These are phyloP conservation scores for Fusarium sp. DNA, from an alignment of 2,329 filamentous ascomycete genomes.

Conservation along the genomic window DNA sequence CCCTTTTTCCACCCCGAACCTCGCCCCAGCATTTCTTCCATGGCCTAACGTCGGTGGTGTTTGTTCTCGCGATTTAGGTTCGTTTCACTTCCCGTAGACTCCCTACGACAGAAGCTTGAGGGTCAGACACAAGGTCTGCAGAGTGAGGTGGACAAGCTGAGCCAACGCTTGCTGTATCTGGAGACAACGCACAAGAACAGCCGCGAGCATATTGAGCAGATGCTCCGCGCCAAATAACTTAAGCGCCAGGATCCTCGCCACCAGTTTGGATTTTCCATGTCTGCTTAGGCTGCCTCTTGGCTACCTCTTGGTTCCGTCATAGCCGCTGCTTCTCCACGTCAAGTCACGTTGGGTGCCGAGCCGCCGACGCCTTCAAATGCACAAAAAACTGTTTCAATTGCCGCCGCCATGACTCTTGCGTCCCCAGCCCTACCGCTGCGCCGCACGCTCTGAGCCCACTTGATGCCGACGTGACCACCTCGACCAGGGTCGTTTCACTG, in stretches of 20 bases:
- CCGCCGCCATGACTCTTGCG: neutral
- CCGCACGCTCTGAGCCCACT: slow-evolving; percentile 4
- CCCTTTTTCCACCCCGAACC: neutral
- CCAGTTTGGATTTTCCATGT: neutral
- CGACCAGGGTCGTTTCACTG: slow-evolving; percentile 2
- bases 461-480: neutral
- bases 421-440: slow-evolving; percentile 20
- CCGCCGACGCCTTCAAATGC: neutral
- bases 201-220: slow-evolving; percentile 88
- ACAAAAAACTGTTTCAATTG: slow-evolving; percentile 23
- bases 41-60: slow-evolving; percentile 4
- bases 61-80: slow-evolving; percentile 71
- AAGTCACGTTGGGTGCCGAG: neutral
- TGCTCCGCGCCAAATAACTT: slow-evolving; percentile 68
- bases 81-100: slow-evolving; percentile 77
- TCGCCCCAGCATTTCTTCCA: neutral
- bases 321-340: neutral
- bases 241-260: neutral
- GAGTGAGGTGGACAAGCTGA: slow-evolving; percentile 80
- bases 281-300: neutral
- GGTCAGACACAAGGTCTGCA: slow-evolving; percentile 80
- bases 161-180: slow-evolving; percentile 91
- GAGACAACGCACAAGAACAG: slow-evolving; percentile 97
- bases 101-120: slow-evolving; percentile 80
- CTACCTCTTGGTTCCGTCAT: neutral